A percentile compares a stretch with the other conserved stretches of the same genome.
phyloP scores from a whole-genome alignment of 2,329 filamentous ascomycete species.

The Apiospora arundinis region DNA sequence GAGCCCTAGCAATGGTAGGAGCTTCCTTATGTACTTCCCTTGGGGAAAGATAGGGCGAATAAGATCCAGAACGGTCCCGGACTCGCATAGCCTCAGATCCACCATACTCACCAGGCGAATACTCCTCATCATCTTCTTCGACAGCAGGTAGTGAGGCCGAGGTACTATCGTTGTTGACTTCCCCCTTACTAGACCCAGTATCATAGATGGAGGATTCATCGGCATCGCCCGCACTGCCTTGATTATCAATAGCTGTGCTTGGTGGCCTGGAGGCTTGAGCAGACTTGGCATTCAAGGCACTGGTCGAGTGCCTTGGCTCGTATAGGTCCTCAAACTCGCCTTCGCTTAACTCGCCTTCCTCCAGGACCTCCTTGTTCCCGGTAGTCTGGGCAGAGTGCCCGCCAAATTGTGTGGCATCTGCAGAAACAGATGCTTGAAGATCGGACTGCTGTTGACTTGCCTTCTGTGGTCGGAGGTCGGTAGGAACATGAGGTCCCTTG shows the following conservation, averaged over 20 bases:
- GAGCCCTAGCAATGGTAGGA: slow-evolving; percentile 30
- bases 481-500: not conserved
- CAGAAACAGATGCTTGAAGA: not conserved
- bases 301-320: slow-evolving; percentile 45
- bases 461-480: not conserved
- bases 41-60: slow-evolving; percentile 59
- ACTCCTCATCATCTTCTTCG: slow-evolving; percentile 33
- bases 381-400: not conserved
- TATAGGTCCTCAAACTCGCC: slow-evolving; percentile 66
- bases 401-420: not conserved
- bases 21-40: slow-evolving; percentile 48
- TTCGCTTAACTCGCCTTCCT: slow-evolving; percentile 82
- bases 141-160: slow-evolving; percentile 30
- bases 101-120: slow-evolving; percentile 34
- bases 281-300: slow-evolving; percentile 2
- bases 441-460: not conserved
- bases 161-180: slow-evolving; percentile 32
- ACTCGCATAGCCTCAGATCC: slow-evolving; percentile 36
- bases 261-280: slow-evolving; percentile 25
- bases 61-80: slow-evolving; percentile 57
- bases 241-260: slow-evolving; percentile 29
- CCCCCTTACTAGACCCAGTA: slow-evolving; percentile 33
- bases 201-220: slow-evolving; percentile 43
- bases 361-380: slow-evolving; percentile 40
- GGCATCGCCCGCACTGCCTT: slow-evolving; percentile 36